phyloP scores from a whole-genome alignment of 106 monocot species.

The Cymbidium sinense region DNA sequence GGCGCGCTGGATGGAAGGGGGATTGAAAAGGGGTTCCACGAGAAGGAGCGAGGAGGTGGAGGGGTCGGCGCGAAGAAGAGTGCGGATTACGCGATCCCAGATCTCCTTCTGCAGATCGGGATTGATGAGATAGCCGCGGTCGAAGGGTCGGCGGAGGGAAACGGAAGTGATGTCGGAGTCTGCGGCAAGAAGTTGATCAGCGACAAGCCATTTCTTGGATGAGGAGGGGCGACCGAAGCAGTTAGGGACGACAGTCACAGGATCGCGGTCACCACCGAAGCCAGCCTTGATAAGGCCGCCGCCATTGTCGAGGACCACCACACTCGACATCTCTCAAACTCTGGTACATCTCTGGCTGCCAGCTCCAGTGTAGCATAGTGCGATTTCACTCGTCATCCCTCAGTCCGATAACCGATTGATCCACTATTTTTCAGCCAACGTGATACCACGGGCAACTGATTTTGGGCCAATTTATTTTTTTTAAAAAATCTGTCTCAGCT shows the following conservation, averaged over 20 bases:
- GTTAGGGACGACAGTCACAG: constrained; percentile 71
- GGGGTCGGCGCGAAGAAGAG: constrained; percentile 42
- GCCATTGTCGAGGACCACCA: constrained; percentile 91
- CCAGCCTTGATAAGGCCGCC: constrained; percentile 87
- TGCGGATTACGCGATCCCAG: constrained; percentile 70
- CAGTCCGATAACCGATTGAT: too few species aligned
- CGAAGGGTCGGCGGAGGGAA: constrained; percentile 78
- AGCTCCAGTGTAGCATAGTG: too few species aligned
- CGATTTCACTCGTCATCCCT: neutral
- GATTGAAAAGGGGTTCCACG: constrained; percentile 84
- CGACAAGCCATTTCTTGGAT: constrained; percentile 50
- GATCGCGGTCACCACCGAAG: constrained; percentile 82
- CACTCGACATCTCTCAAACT: constrained; percentile 21
- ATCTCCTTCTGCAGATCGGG: constrained; percentile 69
- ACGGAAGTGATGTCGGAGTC: constrained; percentile 65
- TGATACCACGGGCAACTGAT: too few species aligned
- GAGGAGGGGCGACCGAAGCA: constrained; percentile 53
- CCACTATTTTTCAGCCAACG: too few species aligned
- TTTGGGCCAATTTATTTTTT: too few species aligned
- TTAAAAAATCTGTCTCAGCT: too few species aligned
- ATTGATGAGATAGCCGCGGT: constrained; percentile 90
- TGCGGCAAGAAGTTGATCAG: constrained; percentile 61
- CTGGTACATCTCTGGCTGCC: neutral
- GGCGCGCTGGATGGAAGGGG: constrained; percentile 58
- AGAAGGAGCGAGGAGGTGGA: constrained; percentile 68